Evolutionary conservation across 2,329 filamentous ascomycete genomes (phyloP).

Genomic region (Talaromyces verruculosus): DNA sequence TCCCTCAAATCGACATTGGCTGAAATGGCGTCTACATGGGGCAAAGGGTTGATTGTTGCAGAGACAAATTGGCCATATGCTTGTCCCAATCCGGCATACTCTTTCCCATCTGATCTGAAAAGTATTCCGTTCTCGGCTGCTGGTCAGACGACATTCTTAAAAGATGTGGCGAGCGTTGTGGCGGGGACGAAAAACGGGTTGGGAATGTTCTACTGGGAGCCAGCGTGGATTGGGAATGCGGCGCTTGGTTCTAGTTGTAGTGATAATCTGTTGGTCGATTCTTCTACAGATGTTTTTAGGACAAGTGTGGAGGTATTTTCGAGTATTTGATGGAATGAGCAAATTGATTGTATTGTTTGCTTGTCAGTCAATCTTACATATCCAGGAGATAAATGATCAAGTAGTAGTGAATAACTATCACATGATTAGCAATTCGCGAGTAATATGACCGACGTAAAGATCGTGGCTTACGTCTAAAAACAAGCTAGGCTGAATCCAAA

Average conservation of each 20-base stretch:
- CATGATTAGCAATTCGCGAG: not conserved
- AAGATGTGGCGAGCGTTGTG: conserved; percentile 59
- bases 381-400: not conserved
- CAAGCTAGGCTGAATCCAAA: not conserved
- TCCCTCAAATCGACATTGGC: conserved; percentile 56
- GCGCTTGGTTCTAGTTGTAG: conserved; percentile 64
- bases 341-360: not conserved
- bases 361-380: not conserved
- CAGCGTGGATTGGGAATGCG: conserved; percentile 67
- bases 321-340: not conserved
- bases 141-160: conserved; percentile 64
- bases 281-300: conserved; percentile 52
- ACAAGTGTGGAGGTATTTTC: conserved; percentile 58
- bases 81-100: conserved; percentile 58
- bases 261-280: conserved; percentile 63
- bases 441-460: not conserved
- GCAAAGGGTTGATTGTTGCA: conserved; percentile 66
- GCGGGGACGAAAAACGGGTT: conserved; percentile 54
- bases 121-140: conserved; percentile 62
- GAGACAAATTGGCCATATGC: conserved; percentile 69
- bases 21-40: conserved; percentile 62
- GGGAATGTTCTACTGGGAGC: conserved; percentile 74
- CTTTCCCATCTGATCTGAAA: conserved; percentile 61
- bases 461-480: not conserved
- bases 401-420: not conserved